Evolutionary conservation across 1,284 basidiomycete species (phyloP), one percentile per base, ranked within the genome.

Genomic region (Rhodotorula sp.): DNA sequence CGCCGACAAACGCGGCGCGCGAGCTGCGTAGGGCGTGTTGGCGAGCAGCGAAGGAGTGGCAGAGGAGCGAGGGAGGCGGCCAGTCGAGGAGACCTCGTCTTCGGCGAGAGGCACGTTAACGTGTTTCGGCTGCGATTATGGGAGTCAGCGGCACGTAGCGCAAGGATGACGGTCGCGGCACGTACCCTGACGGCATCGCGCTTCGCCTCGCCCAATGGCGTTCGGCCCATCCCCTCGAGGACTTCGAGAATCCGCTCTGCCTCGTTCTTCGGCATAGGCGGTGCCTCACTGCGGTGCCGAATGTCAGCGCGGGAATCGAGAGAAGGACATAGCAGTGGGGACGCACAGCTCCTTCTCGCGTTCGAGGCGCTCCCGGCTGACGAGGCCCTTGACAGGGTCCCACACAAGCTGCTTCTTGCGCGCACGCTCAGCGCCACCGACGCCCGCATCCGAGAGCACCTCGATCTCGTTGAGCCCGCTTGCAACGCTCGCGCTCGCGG

Each of bases 191-290:
- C 45, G 4, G 68, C 46, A 4, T 61, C 71, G 1, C 74, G 61
- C 54, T 71, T 73, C 1, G 79, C 77, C 52, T 79, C 74, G 34
- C 77, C 77, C 5, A 79, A 68, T 4, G 81, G 79, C 16, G 80
- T 79, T 25, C 80, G 72, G 23, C 75, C 73, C 75, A 82, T 75
- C 19, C 78, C 79, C 61, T 82, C 81, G 53, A 82, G 79, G 2
- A 81, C 80, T 59, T 81, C 78, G 49, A 82, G 73, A 19, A 82
- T 79, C n/a, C 81, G 77, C 67, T 82, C 81, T 4, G 81, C 81
- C 66, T 82, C 81, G 68, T 82, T 82, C 70, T 80, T 80, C 17
- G 81, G 81, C 19, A 78, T 68, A 2, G 81, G 78, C 23, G 74
- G 69, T 0, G 73, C 74, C 53, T 67, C 69, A 49, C 71, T 73